phyloP scores from a whole-genome alignment of 352 stramenopile genomes.

The Globisporangium abappressorium region DNA sequence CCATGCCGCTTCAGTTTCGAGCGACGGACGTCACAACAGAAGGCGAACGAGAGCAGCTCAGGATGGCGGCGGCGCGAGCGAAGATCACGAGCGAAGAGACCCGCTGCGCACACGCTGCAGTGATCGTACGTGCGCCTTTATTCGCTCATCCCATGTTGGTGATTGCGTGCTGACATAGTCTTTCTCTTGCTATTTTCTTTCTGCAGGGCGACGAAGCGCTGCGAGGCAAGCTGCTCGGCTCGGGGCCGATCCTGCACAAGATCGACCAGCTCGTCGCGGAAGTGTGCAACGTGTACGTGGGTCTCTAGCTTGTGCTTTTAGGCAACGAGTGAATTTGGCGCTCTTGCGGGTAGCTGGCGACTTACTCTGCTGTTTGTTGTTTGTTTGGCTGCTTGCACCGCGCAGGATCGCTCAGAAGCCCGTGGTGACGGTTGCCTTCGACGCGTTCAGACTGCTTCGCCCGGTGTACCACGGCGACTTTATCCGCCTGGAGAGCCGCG shows the following conservation, averaged over 20 bases:
- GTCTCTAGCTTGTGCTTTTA: too few relatives aligned
- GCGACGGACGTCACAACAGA: background rate
- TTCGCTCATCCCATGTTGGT: background rate
- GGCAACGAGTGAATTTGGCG: too few relatives aligned
- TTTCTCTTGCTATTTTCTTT: background rate
- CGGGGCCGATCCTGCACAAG: conserved; percentile 47
- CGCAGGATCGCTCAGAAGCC: conserved; percentile 27
- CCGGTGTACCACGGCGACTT: conserved; percentile 44
- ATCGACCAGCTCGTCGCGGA: conserved; percentile 42
- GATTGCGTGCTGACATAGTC: background rate
- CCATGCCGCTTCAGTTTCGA: background rate
- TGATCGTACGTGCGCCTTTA: conserved; percentile 18
- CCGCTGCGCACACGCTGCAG: conserved; percentile 24
- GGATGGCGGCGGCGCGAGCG: conserved; percentile 2
- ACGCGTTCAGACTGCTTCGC: conserved; percentile 36
- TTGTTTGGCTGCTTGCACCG: background rate
- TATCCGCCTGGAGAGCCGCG: conserved; percentile 37
- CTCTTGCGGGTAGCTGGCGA: background rate
- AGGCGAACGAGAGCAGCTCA: background rate
- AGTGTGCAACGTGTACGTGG: conserved; percentile 22
- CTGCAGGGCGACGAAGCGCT: conserved; percentile 42
- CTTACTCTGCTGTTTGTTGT: background rate
- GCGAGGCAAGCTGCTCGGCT: conserved; percentile 45
- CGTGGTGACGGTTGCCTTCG: conserved; percentile 43
- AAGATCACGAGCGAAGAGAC: conserved; percentile 28